These are phyloP conservation scores for Striga hermonthica DNA, from an alignment of 305 asterid species.

Conservation along the genomic window DNA sequence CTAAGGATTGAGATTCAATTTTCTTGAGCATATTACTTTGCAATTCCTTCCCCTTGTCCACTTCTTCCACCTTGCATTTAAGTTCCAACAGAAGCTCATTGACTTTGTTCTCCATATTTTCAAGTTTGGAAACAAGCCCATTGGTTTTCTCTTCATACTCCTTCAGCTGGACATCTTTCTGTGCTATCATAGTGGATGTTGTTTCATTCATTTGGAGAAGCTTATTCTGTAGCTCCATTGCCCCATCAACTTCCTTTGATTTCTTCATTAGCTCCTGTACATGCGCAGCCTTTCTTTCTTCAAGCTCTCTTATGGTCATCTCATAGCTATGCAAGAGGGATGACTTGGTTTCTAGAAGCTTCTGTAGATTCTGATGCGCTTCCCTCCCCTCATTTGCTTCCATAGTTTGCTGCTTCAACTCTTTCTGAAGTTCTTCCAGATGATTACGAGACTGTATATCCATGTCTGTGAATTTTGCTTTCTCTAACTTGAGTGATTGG, in stretches of 20 bases:
- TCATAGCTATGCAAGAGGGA: slow-evolving; percentile 41
- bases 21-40: slow-evolving; percentile 55
- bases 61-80: slow-evolving; percentile 48
- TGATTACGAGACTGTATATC: slow-evolving; percentile 39
- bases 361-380: slow-evolving; percentile 38
- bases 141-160: slow-evolving; percentile 47
- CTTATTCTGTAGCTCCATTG: slow-evolving; percentile 50
- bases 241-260: slow-evolving; percentile 57
- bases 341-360: slow-evolving; percentile 41
- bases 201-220: slow-evolving; percentile 51
- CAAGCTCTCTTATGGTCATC: slow-evolving; percentile 41
- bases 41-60: slow-evolving; percentile 47
- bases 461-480: slow-evolving; percentile 36
- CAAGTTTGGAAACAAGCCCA: slow-evolving; percentile 41
- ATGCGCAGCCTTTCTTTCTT: slow-evolving; percentile 41
- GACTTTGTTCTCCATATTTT: slow-evolving; percentile 38
- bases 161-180: slow-evolving; percentile 57
- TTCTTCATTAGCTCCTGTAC: slow-evolving; percentile 47
- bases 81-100: slow-evolving; percentile 46
- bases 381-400: slow-evolving; percentile 43
- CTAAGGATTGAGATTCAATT: slow-evolving; percentile 53
- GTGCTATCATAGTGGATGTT: slow-evolving; percentile 39
- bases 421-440: slow-evolving; percentile 47
- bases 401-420: slow-evolving; percentile 43
- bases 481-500: slow-evolving; percentile 50